Percentiles rank a stretch among this genome's conserved stretches.
phyloP scores from a whole-genome alignment of 2,329 filamentous ascomycete species.

The Dothistroma pini region DNA sequence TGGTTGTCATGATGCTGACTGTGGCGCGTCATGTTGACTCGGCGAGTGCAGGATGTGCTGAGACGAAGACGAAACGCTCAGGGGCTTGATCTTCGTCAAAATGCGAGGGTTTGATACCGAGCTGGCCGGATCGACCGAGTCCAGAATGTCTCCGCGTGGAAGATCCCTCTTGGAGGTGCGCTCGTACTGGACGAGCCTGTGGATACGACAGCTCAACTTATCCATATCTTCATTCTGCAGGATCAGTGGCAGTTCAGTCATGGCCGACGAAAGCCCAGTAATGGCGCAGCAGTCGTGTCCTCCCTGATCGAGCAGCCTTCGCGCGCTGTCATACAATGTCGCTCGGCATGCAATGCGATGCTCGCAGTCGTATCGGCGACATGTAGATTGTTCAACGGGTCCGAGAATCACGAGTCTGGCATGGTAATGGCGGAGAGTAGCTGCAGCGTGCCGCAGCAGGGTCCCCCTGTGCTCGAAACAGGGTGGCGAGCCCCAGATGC shows the following conservation, averaged over 20 bases:
- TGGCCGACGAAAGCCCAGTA: not conserved
- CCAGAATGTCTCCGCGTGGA: not conserved
- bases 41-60: not conserved
- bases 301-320: not conserved
- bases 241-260: not conserved
- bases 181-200: not conserved
- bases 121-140: not conserved
- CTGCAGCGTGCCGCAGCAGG: not conserved
- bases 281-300: too few species aligned
- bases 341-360: not conserved
- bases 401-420: not conserved
- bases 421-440: not conserved
- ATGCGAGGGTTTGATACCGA: not conserved
- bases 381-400: not conserved
- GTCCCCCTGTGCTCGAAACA: constrained; percentile 2
- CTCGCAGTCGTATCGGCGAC: not conserved
- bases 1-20: not conserved
- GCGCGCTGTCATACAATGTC: not conserved
- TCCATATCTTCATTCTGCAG: not conserved
- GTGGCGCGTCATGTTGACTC: not conserved
- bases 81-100: not conserved
- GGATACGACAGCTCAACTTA: not conserved
- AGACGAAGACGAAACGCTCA: not conserved
- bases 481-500: constrained; percentile 3
- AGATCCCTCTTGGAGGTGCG: not conserved